phyloP scores from a whole-genome alignment of 805 yeast genomes.

The Metschnikowia arizonensis region DNA sequence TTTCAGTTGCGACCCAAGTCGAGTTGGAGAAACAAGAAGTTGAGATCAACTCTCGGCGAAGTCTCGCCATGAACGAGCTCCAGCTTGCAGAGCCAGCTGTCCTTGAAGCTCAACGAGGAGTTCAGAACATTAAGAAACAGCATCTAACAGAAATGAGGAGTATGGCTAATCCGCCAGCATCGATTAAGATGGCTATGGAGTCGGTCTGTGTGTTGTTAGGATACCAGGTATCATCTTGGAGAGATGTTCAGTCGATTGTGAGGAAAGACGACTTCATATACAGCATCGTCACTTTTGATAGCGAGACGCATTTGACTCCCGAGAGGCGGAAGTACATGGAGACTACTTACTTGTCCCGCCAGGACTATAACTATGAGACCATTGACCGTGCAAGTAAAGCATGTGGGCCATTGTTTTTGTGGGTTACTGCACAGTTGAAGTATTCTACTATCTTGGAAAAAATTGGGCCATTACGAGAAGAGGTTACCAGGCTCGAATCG shows the following conservation, averaged over 20 bases:
- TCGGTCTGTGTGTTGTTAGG: conserved; percentile 85
- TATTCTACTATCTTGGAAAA: conserved; percentile 66
- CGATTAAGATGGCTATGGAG: conserved; percentile 80
- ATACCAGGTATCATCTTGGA: conserved; percentile 62
- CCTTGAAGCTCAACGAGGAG: conserved; percentile 79
- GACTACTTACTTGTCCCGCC: conserved; percentile 52
- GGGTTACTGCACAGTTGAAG: conserved; percentile 89
- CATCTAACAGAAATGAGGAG: conserved; percentile 87
- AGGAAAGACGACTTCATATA: conserved; percentile 85
- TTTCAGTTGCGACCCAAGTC: conserved; percentile 70
- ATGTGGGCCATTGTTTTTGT: conserved; percentile 83
- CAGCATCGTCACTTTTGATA: conserved; percentile 71
- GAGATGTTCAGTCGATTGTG: conserved; percentile 76
- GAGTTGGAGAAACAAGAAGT: conserved; percentile 65
- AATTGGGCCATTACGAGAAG: conserved; percentile 69
- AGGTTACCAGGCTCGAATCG: conserved; percentile 56
- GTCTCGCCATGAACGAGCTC: conserved; percentile 58
- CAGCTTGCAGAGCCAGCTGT: conserved; percentile 80
- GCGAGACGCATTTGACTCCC: conserved; percentile 51
- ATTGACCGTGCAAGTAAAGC: conserved; percentile 91
- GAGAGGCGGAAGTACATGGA: conserved; percentile 57
- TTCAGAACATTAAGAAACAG: conserved; percentile 87
- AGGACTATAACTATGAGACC: conserved; percentile 63
- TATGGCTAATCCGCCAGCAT: conserved; percentile 86
- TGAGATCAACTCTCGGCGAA: conserved; percentile 52